Evolutionary conservation across 495 filamentous ascomycete genomes (phyloP), one percentile per base, ranked within the genome.

Genomic region (Bryoglossum gracile): DNA sequence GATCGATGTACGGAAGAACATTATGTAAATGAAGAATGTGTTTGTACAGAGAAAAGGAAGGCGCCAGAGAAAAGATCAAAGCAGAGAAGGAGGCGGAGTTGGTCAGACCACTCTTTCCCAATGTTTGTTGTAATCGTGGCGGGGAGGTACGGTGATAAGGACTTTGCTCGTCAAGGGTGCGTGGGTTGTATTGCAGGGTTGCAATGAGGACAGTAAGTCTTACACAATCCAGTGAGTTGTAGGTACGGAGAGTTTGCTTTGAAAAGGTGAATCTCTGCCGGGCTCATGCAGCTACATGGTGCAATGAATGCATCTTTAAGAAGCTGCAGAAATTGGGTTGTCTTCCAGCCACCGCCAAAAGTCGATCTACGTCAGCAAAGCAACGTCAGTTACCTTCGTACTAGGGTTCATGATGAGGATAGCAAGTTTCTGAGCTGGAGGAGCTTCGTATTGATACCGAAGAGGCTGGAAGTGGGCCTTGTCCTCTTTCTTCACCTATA

Each of bases 261-360:
- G 18, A n/a, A 23, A 35, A 34, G 33, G 23, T 40, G 14, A 32
- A 42, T 8, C 41, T 43, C 50, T 50, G 47, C n/a, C 47, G 25
- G 43, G 28, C 8, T 46, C 47, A 51, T 56, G 48, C 48, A 41
- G 41, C 23, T 55, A 40, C 42, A 24, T 19, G 38, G n/a, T n/a
- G n/a, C n/a, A n/a, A n/a, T n/a, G n/a, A n/a, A 8, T 28, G 35
- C 35, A 37, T 39, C 35, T 49, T 52, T 38, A 43, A 45, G 52
- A 49, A 14, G 43, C 38, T 48, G 39, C 45, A 48, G 54, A 43
- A 48, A 39, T 43, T 56, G 46, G 37, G n/a, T 18, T n/a, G 32
- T 50, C 33, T 51, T 40, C 55, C 55, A 54, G 55, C 55, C 55
- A 51, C 51, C 47, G 22, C 10, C 10, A 13, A n/a, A 33, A 43